Base-by-base conservation (phyloP, 306 rosid species). In the Fragaria vesca region DNA sequence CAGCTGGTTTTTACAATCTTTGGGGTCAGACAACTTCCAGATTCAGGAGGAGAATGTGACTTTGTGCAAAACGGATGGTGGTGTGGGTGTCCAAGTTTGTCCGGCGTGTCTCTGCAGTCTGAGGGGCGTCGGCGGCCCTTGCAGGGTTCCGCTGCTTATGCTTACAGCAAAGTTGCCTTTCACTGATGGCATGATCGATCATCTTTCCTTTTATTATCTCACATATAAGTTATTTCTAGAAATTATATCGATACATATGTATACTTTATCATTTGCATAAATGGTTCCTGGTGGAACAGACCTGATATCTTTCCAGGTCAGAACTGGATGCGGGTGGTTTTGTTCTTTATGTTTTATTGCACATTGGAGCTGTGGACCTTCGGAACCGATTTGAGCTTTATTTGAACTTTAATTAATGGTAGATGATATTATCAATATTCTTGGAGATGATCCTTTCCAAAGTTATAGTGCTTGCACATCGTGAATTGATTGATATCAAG, bases 1-100 rank as follows among this genome's bases (percentile, higher is more conserved):
- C 83, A 76, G 89, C 76, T 82, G 85, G 75, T 75, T 86, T 89
- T 83, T 81, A 61, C 78, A 83, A 81, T 83, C 88, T 88, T 86
- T 74, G 91, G 91, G 88, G 93, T 83, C 83, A 79, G 81, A 52
- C 76, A 65, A 54, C 79, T 77, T 72, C 76, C 76, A 26, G 65
- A 30, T 34, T 66, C 18, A 50, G 76, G 83, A 50, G 78, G 81
- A 74, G 26, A 43, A 63, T 16, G 67, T 67, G 66, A 63, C 75
- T 52, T 66, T 74, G 83, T 48, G 79, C 3, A 30, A 15, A 12
- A 16, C 26, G 57, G 76, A 55, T 57, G 61, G 60, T 28, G 67
- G 47, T 38, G 66, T 10, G 36, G 18, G 69, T 70, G 48, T 66
- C 36, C 6, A 47, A 40, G 26, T 36, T 11, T 69, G 62, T 58